Evolutionary conservation across 176 grass and related monocot genomes (phyloP).

Genomic region (Aegilops longissima): DNA sequence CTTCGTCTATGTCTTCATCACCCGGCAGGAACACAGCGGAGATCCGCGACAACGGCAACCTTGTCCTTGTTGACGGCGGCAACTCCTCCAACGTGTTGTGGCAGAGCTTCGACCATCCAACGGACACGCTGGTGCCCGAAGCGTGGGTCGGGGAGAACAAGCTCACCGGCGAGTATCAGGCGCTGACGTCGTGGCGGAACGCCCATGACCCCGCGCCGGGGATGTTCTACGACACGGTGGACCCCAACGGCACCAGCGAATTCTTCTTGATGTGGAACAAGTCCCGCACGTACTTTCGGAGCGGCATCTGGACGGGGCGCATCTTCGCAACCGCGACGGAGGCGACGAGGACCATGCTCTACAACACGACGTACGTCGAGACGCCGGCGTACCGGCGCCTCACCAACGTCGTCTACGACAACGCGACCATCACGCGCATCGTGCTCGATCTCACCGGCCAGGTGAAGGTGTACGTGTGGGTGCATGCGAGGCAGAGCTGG

Average conservation of each 20-base stretch:
- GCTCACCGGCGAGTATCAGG: background rate
- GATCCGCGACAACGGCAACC: slow-evolving; percentile 37
- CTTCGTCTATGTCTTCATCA: too few relatives aligned
- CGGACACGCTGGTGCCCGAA: background rate
- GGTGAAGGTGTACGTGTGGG: slow-evolving; percentile 34
- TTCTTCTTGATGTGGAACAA: slow-evolving; percentile 35
- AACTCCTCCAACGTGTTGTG: slow-evolving; percentile 30
- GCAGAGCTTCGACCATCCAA: slow-evolving; percentile 37
- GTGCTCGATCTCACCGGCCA: slow-evolving; percentile 43
- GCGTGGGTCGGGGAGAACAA: slow-evolving; percentile 42
- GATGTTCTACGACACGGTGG: slow-evolving; percentile 19
- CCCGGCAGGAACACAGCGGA: background rate
- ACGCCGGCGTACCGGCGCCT: slow-evolving; percentile 28
- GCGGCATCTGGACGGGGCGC: slow-evolving; percentile 32
- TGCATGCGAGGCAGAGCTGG: background rate
- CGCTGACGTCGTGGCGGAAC: slow-evolving; percentile 20
- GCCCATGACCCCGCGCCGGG: slow-evolving; percentile 38
- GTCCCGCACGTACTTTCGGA: slow-evolving; percentile 27
- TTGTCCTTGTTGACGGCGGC: slow-evolving; percentile 11
- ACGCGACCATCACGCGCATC: slow-evolving; percentile 26
- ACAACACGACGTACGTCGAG: slow-evolving; percentile 32
- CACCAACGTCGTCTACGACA: slow-evolving; percentile 29
- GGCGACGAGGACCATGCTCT: slow-evolving; percentile 15
- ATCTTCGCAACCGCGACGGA: slow-evolving; percentile 21
- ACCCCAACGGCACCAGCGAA: slow-evolving; percentile 12